Evolutionary conservation across 225 moss, liverwort and hornwort species (phyloP).

Genomic region (Pleurozium schreberi): DNA sequence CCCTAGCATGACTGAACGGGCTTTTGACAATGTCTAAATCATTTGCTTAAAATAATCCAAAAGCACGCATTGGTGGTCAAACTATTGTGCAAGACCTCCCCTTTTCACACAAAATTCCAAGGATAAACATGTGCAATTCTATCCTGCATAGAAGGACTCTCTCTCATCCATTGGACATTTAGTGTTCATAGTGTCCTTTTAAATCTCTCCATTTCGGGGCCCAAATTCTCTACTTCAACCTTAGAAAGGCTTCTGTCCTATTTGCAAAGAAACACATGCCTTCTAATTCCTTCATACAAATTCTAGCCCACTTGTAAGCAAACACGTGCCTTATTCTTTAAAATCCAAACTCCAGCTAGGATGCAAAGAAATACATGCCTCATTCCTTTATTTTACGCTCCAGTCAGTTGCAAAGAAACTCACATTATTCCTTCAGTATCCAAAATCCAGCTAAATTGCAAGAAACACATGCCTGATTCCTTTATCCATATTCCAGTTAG

Average conservation of each 20-base stretch:
- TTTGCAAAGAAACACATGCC: not conserved
- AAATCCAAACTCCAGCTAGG: not conserved
- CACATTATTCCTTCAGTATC: not conserved
- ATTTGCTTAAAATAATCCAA: not conserved
- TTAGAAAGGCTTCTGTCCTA: not conserved
- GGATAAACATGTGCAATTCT: not conserved
- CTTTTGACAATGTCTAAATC: not conserved
- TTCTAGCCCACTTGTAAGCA: not conserved
- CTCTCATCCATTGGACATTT: not conserved
- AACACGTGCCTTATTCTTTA: not conserved
- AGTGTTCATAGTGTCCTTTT: accelerated
- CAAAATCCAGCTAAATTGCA: not conserved
- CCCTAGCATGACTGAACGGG: too few species aligned
- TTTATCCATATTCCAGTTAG: too few species aligned
- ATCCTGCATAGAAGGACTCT: not conserved
- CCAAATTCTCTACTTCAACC: not conserved
- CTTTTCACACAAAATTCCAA: not conserved
- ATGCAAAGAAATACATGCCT: not conserved
- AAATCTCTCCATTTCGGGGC: not conserved
- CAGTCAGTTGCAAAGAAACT: not conserved
- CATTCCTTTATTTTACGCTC: too few species aligned
- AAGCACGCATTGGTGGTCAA: not conserved
- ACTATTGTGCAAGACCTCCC: not conserved
- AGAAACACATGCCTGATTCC: not conserved
- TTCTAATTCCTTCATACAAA: not conserved